Percentiles rank a stretch among this genome's conserved stretches.
These are phyloP conservation scores for Vanderwaltozyma polyspora DNA, from an alignment of 805 yeast species.

Conservation along the genomic window DNA sequence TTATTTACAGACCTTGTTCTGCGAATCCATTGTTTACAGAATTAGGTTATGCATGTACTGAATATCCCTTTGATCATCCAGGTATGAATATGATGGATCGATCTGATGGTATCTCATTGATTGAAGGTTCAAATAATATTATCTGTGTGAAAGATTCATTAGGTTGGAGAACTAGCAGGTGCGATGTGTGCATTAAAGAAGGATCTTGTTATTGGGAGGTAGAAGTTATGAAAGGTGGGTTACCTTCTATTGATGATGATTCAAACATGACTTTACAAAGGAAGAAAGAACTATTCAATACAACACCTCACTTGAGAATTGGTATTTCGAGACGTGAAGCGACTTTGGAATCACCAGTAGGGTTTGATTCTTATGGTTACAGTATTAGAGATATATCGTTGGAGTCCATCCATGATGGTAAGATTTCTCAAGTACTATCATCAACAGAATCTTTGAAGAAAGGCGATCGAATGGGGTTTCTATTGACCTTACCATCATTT, in stretches of 20 bases:
- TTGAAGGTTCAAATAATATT: slow-evolving; percentile 23
- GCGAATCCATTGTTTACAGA: slow-evolving; percentile 52
- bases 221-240: slow-evolving; percentile 34
- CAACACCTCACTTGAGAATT: slow-evolving; percentile 52
- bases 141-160: slow-evolving; percentile 41
- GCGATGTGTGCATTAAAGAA: slow-evolving; percentile 64
- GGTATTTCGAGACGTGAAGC: slow-evolving; percentile 85
- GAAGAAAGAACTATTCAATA: slow-evolving; percentile 22
- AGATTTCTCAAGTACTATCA: slow-evolving; percentile 33
- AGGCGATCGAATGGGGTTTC: slow-evolving; percentile 79
- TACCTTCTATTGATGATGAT: slow-evolving; percentile 10
- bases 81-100: slow-evolving; percentile 40
- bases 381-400: slow-evolving; percentile 76
- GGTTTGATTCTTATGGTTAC: slow-evolving; percentile 89
- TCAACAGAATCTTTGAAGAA: slow-evolving; percentile 37
- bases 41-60: slow-evolving; percentile 58
- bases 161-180: slow-evolving; percentile 75
- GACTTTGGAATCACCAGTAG: slow-evolving; percentile 87
- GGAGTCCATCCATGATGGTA: slow-evolving; percentile 50
- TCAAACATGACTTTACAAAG: slow-evolving; percentile 2
- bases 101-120: slow-evolving; percentile 42
- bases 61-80: slow-evolving; percentile 44
- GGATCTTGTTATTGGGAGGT: slow-evolving; percentile 79
- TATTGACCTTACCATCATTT: slow-evolving; percentile 55
- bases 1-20: slow-evolving; percentile 67